Evolutionary conservation across 2,329 filamentous ascomycete species (phyloP).

Genomic region (Geosmithia putterillii): DNA sequence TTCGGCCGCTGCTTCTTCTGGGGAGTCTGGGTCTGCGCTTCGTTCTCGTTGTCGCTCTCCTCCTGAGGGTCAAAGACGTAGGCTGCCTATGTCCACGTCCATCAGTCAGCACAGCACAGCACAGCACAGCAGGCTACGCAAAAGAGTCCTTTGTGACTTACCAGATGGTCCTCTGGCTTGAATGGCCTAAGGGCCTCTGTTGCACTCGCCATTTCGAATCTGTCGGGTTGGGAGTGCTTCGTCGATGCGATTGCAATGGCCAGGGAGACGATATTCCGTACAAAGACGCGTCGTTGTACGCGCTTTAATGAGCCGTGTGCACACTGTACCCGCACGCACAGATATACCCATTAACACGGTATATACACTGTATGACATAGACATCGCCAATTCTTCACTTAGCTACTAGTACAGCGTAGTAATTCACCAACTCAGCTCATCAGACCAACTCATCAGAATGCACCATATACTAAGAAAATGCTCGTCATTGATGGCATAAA

Average conservation of each 20-base stretch:
- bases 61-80: slow-evolving; percentile 46
- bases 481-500: neutral
- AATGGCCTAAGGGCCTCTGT: slow-evolving; percentile 8
- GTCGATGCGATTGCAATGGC: neutral
- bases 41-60: slow-evolving; percentile 13
- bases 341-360: neutral
- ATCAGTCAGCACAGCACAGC: slow-evolving; percentile 6
- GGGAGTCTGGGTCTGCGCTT: slow-evolving; percentile 7
- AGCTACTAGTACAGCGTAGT: too few relatives aligned
- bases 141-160: slow-evolving; percentile 7
- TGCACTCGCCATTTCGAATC: neutral
- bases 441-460: neutral
- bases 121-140: neutral
- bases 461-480: neutral
- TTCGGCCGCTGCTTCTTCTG: slow-evolving; percentile 24
- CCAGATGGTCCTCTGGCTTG: slow-evolving; percentile 32
- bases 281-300: slow-evolving; percentile 2
- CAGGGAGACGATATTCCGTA: too few relatives aligned
- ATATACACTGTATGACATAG: slow-evolving; percentile 1
- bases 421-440: neutral
- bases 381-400: neutral
- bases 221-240: neutral
- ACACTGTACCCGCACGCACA: neutral
- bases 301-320: neutral
- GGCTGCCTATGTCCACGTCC: slow-evolving; percentile 33